Evolutionary conservation across 2,329 filamentous ascomycete genomes (phyloP), one percentile per base, ranked within the genome.

Genomic region (Drechslera avenae): DNA sequence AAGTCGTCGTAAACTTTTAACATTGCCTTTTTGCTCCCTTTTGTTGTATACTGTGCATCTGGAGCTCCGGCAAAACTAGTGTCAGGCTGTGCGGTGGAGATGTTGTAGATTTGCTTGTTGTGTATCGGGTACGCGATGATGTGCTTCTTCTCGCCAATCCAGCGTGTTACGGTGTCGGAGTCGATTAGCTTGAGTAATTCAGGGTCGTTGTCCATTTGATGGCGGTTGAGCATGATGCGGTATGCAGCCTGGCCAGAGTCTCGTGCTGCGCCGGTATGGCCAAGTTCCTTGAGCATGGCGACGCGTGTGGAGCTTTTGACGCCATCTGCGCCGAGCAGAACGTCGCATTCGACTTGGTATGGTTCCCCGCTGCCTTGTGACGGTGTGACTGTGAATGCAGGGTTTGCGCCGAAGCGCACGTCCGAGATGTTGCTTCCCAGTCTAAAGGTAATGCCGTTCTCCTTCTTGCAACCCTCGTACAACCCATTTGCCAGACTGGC

Each of bases 211-310:
- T 79, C 73, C 83, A 92, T 88, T 51, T 87, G 79, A 23, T 83
- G 80, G 10, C 88, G 83, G 1, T 81, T 83, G 14, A 92, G 79
- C 83, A 92, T 88, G 72, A 92, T 89, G 10, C 89, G 83, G 76
- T 92, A 92, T 2, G 88, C 87, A 0, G 89, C 89, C 74, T 91
- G 87, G 3, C 87, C 84, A 0, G 88, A 90, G 57, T 90, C 86
- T 52, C 84, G 77, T 60, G 87, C 83, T 46, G 83, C 77, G 17
- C 81, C 81, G 5, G 74, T 71, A 55, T 80, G 75, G 35, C 79
- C 78, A 1, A 84, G 73, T 34, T 77, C 73, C 30, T 77, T 72
- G 1, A 89, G 79, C 69, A 90, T 79, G 31, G 80, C 74, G 6
- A 77, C 74, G 26, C 74, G 74, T 6, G 77, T 73, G 30, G 64